These are phyloP conservation scores for Oryza nivara DNA, from an alignment of 176 grass and related monocot species.

Conservation along the genomic window DNA sequence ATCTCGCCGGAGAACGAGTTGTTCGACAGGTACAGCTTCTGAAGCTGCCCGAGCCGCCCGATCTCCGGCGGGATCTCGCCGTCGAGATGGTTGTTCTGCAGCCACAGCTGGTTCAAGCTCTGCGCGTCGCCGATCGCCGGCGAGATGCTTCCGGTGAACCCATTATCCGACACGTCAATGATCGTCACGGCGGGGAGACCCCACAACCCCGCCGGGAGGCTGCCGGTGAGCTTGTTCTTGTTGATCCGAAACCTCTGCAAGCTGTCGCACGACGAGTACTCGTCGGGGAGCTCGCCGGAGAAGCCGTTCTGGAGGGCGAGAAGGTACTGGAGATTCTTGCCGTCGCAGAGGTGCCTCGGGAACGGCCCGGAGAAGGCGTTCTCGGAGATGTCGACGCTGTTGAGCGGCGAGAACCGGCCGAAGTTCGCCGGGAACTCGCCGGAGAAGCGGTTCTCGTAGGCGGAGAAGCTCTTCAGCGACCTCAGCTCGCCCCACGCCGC, in stretches of 20 bases:
- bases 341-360: slow-evolving; percentile 64
- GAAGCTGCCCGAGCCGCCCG: slow-evolving; percentile 52
- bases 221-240: slow-evolving; percentile 63
- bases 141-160: slow-evolving; percentile 64
- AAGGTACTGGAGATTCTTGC: slow-evolving; percentile 54
- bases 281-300: slow-evolving; percentile 63
- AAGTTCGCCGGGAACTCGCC: slow-evolving; percentile 71
- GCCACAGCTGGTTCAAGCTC: slow-evolving; percentile 62
- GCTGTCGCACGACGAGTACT: slow-evolving; percentile 60
- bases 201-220: slow-evolving; percentile 61
- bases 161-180: slow-evolving; percentile 79
- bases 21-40: slow-evolving; percentile 68
- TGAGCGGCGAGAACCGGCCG: slow-evolving; percentile 68
- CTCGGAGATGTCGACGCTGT: slow-evolving; percentile 78
- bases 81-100: slow-evolving; percentile 62
- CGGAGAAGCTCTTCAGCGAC: slow-evolving; percentile 55
- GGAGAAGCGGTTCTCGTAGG: slow-evolving; percentile 76
- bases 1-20: slow-evolving; percentile 69
- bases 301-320: slow-evolving; percentile 83
- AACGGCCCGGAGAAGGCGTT: slow-evolving; percentile 69
- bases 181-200: slow-evolving; percentile 58
- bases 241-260: slow-evolving; percentile 77
- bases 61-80: slow-evolving; percentile 64
- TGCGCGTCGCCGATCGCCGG: slow-evolving; percentile 48
- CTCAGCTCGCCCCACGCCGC: slow-evolving; percentile 53